Percentiles rank a stretch among this genome's conserved stretches.
These are phyloP conservation scores for Comarum palustre DNA, from an alignment of 306 rosid genomes.

Conservation along the genomic window DNA sequence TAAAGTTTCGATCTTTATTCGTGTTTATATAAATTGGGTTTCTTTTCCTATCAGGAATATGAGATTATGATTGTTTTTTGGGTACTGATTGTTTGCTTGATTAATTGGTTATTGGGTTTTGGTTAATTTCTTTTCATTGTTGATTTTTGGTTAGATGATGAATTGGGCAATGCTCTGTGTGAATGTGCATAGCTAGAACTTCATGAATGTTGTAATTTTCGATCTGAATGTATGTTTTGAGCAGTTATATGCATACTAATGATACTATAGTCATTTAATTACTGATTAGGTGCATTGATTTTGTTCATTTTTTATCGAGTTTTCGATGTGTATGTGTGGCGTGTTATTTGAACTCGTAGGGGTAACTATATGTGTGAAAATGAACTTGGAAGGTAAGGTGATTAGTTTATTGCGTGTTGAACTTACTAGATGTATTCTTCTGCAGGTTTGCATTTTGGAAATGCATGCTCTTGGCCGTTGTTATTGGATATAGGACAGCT, in stretches of 20 bases:
- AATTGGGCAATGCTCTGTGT: neutral
- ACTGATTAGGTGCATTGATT: neutral
- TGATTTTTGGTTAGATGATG: neutral
- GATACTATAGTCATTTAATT: too few relatives aligned
- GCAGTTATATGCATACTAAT: too few relatives aligned
- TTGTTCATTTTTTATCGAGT: neutral
- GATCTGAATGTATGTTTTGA: neutral
- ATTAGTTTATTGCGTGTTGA: neutral
- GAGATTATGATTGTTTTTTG: neutral
- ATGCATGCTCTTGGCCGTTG: slow-evolving; percentile 13
- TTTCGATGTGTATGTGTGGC: neutral
- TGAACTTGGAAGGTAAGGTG: neutral
- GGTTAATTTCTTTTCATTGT: too few relatives aligned
- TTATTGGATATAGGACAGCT: neutral
- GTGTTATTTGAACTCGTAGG: neutral
- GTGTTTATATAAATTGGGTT: neutral
- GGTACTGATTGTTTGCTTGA: neutral
- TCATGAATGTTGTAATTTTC: neutral
- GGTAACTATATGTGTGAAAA: neutral
- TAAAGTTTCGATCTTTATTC: slow-evolving; percentile 4
- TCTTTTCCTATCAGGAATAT: neutral
- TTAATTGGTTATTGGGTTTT: slow-evolving; percentile 6
- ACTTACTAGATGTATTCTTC: neutral
- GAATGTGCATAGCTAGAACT: neutral
- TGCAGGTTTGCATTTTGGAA: slow-evolving; percentile 26